phyloP scores from a whole-genome alignment of 1,284 basidiomycete genomes.

The Porogramme epimiltina region DNA sequence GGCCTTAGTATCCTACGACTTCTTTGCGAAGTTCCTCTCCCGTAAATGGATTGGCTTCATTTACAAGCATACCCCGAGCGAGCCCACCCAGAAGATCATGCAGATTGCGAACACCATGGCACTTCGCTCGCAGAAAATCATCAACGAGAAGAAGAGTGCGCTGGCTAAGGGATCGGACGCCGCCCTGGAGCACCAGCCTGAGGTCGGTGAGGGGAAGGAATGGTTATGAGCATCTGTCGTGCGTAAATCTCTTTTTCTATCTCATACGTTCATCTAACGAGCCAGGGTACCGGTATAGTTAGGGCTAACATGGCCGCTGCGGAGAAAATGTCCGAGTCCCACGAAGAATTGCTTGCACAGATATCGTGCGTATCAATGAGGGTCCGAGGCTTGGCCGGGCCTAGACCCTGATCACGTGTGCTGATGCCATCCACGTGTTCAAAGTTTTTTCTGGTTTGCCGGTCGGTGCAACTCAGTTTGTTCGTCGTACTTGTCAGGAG shows the following conservation, averaged over 20 bases:
- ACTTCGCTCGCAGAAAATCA: conserved; percentile 39
- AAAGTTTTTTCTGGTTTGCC: too few species aligned
- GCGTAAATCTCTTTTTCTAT: background rate
- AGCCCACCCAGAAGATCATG: conserved; percentile 4
- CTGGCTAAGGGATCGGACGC: conserved; percentile 26
- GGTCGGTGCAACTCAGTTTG: too few species aligned
- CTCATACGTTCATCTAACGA: background rate
- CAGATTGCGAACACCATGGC: conserved; percentile 40
- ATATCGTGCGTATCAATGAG: conserved; percentile 31
- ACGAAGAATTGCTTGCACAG: conserved; percentile 30
- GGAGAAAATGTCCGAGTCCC: conserved; percentile 26
- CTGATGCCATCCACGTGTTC: too few species aligned
- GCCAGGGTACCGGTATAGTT: conserved; percentile 11
- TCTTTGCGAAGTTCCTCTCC: conserved; percentile 6
- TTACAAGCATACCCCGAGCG: background rate
- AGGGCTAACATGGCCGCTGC: conserved; percentile 25
- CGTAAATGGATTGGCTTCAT: conserved; percentile 10
- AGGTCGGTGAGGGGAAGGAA: conserved; percentile 42
- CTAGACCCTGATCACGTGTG: too few species aligned
- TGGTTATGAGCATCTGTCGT: conserved; percentile 45
- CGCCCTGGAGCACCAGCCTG: conserved; percentile 19
- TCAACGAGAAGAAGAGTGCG: conserved; percentile 37
- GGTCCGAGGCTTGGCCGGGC: too few species aligned
- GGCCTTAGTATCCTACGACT: conserved; percentile 5
- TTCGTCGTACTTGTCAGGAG: too few species aligned